These are phyloP conservation scores for Lactifluus piperatus DNA, from an alignment of 768 basidiomycete genomes.

Conservation along the genomic window DNA sequence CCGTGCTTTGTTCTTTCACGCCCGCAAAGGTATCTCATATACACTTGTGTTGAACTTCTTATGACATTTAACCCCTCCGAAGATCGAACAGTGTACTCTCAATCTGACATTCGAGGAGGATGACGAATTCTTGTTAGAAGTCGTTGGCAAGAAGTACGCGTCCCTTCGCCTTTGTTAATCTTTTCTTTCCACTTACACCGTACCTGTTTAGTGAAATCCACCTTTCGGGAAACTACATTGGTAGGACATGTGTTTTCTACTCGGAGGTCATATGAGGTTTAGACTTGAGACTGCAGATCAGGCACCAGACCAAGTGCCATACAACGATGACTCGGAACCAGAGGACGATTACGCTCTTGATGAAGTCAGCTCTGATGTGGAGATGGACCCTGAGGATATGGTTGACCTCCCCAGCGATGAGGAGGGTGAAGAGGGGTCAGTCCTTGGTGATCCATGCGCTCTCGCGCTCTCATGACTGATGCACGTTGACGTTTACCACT, in stretches of 20 bases:
- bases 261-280: neutral
- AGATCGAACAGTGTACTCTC: slow-evolving; percentile 72
- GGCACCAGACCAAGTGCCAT: slow-evolving; percentile 40
- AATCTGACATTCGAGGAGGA: slow-evolving; percentile 65
- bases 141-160: slow-evolving; percentile 74
- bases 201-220: slow-evolving; percentile 48
- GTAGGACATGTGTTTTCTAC: slow-evolving; percentile 31
- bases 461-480: neutral
- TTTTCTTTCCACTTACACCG: neutral
- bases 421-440: slow-evolving; percentile 35
- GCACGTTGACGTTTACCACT: neutral
- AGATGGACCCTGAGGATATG: slow-evolving; percentile 56
- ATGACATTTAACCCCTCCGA: slow-evolving; percentile 1
- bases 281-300: slow-evolving; percentile 38
- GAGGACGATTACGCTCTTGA: slow-evolving; percentile 59
- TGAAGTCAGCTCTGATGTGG: slow-evolving; percentile 78
- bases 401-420: slow-evolving; percentile 40
- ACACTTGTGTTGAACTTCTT: neutral
- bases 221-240: slow-evolving; percentile 80
- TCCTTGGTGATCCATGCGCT: slow-evolving; percentile 8
- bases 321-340: slow-evolving; percentile 40
- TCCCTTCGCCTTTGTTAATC: neutral
- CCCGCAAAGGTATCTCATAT: slow-evolving; percentile 58
- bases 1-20: slow-evolving; percentile 70
- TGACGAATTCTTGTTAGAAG: slow-evolving; percentile 56